Percentiles rank a stretch among this genome's conserved stretches.
phyloP scores from a whole-genome alignment of 495 filamentous ascomycete genomes.

The Penicillium angulare region DNA sequence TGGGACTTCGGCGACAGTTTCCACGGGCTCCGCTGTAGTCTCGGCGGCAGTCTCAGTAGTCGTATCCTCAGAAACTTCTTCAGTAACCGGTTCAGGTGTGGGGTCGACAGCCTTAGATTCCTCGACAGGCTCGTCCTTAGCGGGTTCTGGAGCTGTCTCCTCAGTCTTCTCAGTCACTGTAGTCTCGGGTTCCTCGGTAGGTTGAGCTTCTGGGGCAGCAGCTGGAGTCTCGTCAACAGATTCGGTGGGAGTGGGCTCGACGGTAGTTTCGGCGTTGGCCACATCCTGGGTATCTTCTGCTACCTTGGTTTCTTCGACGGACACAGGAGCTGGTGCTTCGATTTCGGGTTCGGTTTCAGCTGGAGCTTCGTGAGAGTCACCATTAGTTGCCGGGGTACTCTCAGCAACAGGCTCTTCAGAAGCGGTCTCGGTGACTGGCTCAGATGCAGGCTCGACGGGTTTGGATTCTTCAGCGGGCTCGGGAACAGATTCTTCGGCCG shows the following conservation, averaged over 20 bases:
- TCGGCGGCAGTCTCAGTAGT: neutral
- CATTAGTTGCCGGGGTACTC: too few relatives aligned
- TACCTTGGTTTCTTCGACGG: too few relatives aligned
- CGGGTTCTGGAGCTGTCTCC: constrained; percentile 3
- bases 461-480: constrained; percentile 3
- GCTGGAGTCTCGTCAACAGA: neutral
- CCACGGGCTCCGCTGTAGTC: constrained; percentile 1
- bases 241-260: neutral
- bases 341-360: too few relatives aligned
- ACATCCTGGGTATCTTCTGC: too few relatives aligned
- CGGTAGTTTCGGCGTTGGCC: too few relatives aligned
- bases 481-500: constrained; percentile 2
- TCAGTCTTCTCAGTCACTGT: neutral
- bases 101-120: constrained; percentile 2
- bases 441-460: neutral
- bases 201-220: too few relatives aligned
- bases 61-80: neutral
- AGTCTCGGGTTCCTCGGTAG: too few relatives aligned
- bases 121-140: constrained; percentile 1
- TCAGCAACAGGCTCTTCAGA: neutral
- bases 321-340: too few relatives aligned
- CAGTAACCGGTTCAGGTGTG: neutral
- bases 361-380: too few relatives aligned
- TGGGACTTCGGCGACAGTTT: neutral
- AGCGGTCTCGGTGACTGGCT: neutral